Percentiles rank a stretch among this genome's conserved stretches.
Conservation (phyloP, 2,329 filamentous ascomycete species). For the Microdochium trichocladiopsis region DNA sequence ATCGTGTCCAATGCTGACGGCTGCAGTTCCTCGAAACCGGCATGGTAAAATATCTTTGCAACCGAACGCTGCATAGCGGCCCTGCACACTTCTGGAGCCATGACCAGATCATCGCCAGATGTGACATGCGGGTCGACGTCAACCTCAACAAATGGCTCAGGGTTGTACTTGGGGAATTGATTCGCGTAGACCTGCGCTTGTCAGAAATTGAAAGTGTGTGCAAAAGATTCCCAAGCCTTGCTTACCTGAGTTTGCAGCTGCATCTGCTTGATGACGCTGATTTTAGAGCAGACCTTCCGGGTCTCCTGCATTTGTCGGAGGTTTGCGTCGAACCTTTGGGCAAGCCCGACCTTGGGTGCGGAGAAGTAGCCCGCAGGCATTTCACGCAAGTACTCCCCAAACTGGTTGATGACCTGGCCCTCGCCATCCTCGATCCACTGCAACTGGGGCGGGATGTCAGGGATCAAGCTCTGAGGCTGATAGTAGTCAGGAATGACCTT, state of each 20-base stretch:
- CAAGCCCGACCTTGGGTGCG: constrained; percentile 65
- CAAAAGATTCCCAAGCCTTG: neutral
- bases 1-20: constrained; percentile 87
- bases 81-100: constrained; percentile 75
- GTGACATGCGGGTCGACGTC: constrained; percentile 88
- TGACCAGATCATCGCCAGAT: constrained; percentile 80
- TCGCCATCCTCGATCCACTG: constrained; percentile 87
- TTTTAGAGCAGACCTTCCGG: constrained; percentile 90
- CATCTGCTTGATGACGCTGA: constrained; percentile 98
- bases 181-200: constrained; percentile 79
- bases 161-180: constrained; percentile 95
- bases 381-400: constrained; percentile 75
- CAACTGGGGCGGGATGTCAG: constrained; percentile 70
- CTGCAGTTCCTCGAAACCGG: constrained; percentile 94
- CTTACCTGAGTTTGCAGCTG: constrained; percentile 90
- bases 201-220: constrained; percentile 4
- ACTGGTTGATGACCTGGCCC: constrained; percentile 81
- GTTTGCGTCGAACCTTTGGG: constrained; percentile 80
- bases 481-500: constrained; percentile 91
- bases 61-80: constrained; percentile 84
- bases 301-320: constrained; percentile 96
- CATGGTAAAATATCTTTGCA: constrained; percentile 91
- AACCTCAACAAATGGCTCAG: constrained; percentile 77
- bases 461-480: constrained; percentile 76
- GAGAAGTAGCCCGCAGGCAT: constrained; percentile 70